Evolutionary conservation across 768 basidiomycete genomes (phyloP).

Genomic region (Dendrothele bispora): DNA sequence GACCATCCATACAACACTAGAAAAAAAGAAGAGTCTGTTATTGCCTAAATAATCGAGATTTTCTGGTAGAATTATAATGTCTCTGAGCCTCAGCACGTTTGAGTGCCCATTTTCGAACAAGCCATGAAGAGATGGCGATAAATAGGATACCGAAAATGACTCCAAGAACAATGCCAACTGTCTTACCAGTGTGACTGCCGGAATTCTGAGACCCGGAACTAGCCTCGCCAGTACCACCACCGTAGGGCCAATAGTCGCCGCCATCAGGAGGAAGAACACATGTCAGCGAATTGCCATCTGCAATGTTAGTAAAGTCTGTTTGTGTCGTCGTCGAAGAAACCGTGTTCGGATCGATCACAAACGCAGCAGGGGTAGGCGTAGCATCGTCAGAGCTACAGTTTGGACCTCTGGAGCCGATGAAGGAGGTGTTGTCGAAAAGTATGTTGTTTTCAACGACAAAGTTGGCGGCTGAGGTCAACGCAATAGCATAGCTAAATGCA

Average conservation of each 20-base stretch:
- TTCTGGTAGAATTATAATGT: background rate
- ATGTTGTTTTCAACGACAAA: slow-evolving; percentile 67
- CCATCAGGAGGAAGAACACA: slow-evolving; percentile 68
- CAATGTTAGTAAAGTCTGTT: slow-evolving; percentile 48
- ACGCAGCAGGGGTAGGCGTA: slow-evolving; percentile 56
- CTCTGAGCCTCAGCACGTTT: background rate
- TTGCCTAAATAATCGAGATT: background rate
- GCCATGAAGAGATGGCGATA: slow-evolving; percentile 41
- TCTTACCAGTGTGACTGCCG: slow-evolving; percentile 32
- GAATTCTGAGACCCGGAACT: slow-evolving; percentile 17
- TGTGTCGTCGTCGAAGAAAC: slow-evolving; percentile 46
- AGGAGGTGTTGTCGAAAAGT: slow-evolving; percentile 69
- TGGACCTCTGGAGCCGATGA: slow-evolving; percentile 67
- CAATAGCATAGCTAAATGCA: slow-evolving; percentile 76
- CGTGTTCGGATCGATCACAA: slow-evolving; percentile 52
- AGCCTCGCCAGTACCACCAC: slow-evolving; percentile 43
- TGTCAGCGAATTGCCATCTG: slow-evolving; percentile 56
- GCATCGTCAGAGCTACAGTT: slow-evolving; percentile 55
- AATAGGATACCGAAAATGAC: slow-evolving; percentile 45
- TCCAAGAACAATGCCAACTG: slow-evolving; percentile 52
- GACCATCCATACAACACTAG: background rate
- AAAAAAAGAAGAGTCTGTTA: background rate
- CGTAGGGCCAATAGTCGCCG: slow-evolving; percentile 75
- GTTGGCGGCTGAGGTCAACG: slow-evolving; percentile 58
- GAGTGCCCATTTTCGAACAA: slow-evolving; percentile 14